Percentiles rank a stretch among this genome's conserved stretches.
Evolutionary conservation across 1,284 basidiomycete species (phyloP).

Genomic region (Trametes polyzona): DNA sequence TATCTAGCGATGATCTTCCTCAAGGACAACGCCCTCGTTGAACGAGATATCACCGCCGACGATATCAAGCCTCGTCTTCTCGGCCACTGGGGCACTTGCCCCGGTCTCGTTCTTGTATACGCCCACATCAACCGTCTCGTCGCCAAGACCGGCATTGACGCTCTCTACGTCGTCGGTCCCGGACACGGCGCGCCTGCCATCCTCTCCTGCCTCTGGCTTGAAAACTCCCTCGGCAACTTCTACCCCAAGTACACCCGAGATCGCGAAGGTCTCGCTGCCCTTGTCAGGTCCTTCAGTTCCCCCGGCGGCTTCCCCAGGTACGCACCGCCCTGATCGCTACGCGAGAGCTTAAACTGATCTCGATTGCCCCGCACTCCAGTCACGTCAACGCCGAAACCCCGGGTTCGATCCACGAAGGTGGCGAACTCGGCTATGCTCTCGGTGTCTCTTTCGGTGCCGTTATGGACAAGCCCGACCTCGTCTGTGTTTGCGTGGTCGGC

Average conservation of each 20-base stretch:
- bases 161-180: conserved; percentile 76
- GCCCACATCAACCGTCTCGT: conserved; percentile 82
- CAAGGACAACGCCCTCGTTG: conserved; percentile 71
- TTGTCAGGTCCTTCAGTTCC: conserved; percentile 66
- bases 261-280: conserved; percentile 62
- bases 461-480: conserved; percentile 88
- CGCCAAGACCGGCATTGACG: conserved; percentile 57
- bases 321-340: conserved; percentile 1
- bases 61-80: conserved; percentile 83
- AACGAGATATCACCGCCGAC: conserved; percentile 58
- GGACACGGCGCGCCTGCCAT: conserved; percentile 85
- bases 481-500: conserved; percentile 80
- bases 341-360: background rate
- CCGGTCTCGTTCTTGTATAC: conserved; percentile 79
- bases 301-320: conserved; percentile 72
- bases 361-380: conserved; percentile 41
- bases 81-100: conserved; percentile 79
- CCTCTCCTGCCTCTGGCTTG: conserved; percentile 81
- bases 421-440: conserved; percentile 89
- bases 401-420: conserved; percentile 88
- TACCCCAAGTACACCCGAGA: conserved; percentile 74
- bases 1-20: conserved; percentile 79
- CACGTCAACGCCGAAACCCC: conserved; percentile 83
- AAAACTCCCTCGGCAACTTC: conserved; percentile 77
- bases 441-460: conserved; percentile 82